phyloP scores from a whole-genome alignment of 768 basidiomycete genomes.

The Kwoniella bestiolae region DNA sequence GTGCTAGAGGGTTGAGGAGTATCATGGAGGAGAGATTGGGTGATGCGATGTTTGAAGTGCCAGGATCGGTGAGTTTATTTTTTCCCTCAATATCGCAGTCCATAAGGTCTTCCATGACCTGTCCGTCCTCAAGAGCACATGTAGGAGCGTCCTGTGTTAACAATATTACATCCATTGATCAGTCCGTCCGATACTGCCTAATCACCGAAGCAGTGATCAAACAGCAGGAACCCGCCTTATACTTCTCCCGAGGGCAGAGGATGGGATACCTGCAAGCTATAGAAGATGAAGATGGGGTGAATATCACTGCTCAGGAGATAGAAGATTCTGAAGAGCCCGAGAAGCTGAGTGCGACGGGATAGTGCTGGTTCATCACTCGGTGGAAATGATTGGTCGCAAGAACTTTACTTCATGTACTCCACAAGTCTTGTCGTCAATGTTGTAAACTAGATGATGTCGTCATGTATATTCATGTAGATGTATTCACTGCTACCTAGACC shows the following conservation, averaged over 20 bases:
- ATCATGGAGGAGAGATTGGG: slow-evolving; percentile 84
- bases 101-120: too few species aligned
- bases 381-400: background rate
- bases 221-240: slow-evolving; percentile 68
- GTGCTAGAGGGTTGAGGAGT: slow-evolving; percentile 84
- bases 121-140: too few species aligned
- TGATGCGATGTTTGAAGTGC: slow-evolving; percentile 77
- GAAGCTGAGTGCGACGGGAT: slow-evolving; percentile 30
- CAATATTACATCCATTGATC: too few species aligned
- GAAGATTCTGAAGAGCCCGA: slow-evolving; percentile 25
- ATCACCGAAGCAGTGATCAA: slow-evolving; percentile 73
- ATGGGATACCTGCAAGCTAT: slow-evolving; percentile 42
- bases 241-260: slow-evolving; percentile 65
- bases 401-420: too few species aligned
- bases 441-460: background rate
- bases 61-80: slow-evolving; percentile 47
- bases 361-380: background rate
- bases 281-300: slow-evolving; percentile 44
- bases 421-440: background rate
- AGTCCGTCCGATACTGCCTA: slow-evolving; percentile 82
- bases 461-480: too few species aligned
- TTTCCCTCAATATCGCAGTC: background rate
- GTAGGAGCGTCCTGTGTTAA: too few species aligned
- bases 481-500: too few species aligned
- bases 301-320: slow-evolving; percentile 13